phyloP scores from a whole-genome alignment of 768 basidiomycete genomes.

The Tylopilus intermedius region DNA sequence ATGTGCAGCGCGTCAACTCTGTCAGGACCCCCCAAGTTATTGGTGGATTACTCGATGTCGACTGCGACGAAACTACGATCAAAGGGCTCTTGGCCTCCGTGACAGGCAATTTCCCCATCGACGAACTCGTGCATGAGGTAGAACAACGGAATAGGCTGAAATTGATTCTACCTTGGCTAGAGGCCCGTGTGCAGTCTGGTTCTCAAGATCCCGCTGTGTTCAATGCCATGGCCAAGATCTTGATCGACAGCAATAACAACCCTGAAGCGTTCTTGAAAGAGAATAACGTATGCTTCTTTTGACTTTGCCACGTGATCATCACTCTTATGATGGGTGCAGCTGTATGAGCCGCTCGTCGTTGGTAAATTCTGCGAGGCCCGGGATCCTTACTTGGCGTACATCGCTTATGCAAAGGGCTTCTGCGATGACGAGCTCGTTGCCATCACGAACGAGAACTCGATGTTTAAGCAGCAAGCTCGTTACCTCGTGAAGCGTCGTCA shows the following conservation, averaged over 20 bases:
- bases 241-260: conserved; percentile 98
- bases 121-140: conserved; percentile 95
- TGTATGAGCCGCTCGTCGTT: conserved; percentile 95
- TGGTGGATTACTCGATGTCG: conserved; percentile 94
- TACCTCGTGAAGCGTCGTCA: conserved; percentile 96
- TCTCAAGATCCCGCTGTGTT: conserved; percentile 90
- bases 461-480: conserved; percentile 99
- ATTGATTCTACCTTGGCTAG: conserved; percentile 95
- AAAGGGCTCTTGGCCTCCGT: conserved; percentile 92
- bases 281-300: conserved; percentile 70
- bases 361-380: conserved; percentile 99
- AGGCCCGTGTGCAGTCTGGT: conserved; percentile 88
- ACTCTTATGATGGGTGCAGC: conserved; percentile 37
- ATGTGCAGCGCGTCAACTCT: conserved; percentile 97
- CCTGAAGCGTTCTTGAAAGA: conserved; percentile 98
- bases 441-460: conserved; percentile 98
- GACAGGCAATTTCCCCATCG: conserved; percentile 94
- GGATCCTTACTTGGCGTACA: conserved; percentile 97
- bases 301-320: neutral
- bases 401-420: conserved; percentile 98
- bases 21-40: conserved; percentile 95
- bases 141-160: conserved; percentile 95
- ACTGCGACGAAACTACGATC: conserved; percentile 94
- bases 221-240: conserved; percentile 98
- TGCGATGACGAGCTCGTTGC: conserved; percentile 96